Conservation (phyloP, 2,329 filamentous ascomycete genomes). For the Talaromyces marneffei region DNA sequence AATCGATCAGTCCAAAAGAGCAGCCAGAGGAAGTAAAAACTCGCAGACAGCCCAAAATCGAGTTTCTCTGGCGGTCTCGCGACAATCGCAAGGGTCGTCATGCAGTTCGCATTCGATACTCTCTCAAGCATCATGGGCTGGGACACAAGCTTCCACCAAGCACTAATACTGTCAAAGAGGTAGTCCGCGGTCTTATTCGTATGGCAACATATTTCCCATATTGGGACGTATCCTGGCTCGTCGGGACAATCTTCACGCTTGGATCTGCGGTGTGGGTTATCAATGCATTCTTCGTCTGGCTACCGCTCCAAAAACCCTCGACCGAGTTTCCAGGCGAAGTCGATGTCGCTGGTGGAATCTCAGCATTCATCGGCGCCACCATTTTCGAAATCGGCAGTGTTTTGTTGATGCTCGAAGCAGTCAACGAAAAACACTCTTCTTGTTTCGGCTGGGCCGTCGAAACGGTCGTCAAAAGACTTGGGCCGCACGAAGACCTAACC, state of each 20-base stretch:
- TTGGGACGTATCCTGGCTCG: slow-evolving; percentile 54
- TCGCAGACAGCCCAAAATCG: slow-evolving; percentile 15
- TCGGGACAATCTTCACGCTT: slow-evolving; percentile 50
- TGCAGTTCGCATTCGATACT: slow-evolving; percentile 30
- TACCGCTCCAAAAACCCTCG: slow-evolving; percentile 51
- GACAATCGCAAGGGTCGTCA: slow-evolving; percentile 48
- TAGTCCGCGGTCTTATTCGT: slow-evolving; percentile 36
- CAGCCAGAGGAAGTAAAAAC: neutral
- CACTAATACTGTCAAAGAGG: slow-evolving; percentile 28
- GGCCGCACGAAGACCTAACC: slow-evolving; percentile 15
- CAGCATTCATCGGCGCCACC: slow-evolving; percentile 61
- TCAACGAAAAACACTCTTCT: slow-evolving; percentile 60
- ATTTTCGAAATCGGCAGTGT: slow-evolving; percentile 61
- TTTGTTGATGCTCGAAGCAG: slow-evolving; percentile 59
- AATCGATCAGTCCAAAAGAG: slow-evolving; percentile 1
- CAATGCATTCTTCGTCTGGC: slow-evolving; percentile 60
- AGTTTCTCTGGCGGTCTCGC: slow-evolving; percentile 40
- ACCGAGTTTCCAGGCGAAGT: slow-evolving; percentile 52
- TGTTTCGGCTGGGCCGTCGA: slow-evolving; percentile 67
- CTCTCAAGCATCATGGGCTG: slow-evolving; percentile 16
- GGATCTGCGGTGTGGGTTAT: slow-evolving; percentile 52
- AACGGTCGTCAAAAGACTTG: slow-evolving; percentile 37
- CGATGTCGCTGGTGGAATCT: slow-evolving; percentile 53
- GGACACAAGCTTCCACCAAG: slow-evolving; percentile 27
- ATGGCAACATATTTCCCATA: slow-evolving; percentile 50